Base-by-base conservation (phyloP, 1,284 basidiomycete species). In the Ganoderma resinaceum region DNA sequence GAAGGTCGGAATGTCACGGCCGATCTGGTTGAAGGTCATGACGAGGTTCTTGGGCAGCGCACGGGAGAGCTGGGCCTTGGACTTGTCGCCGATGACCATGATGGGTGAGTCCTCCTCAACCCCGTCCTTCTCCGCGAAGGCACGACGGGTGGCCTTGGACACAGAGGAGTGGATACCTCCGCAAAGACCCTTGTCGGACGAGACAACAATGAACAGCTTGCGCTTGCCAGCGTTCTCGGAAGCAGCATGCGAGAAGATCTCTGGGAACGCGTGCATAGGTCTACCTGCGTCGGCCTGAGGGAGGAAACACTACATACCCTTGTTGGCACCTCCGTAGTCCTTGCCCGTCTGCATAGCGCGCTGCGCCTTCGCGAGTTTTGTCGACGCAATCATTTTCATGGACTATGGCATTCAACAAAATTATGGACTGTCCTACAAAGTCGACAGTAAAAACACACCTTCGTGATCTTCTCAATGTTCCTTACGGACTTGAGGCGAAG, bases 381-480 rank as follows among this genome's bases (percentile, higher is more conserved):
- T 98, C 66, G 97, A 98, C 69, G 97, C 98, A 88, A 99, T 98
- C 89, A 97, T 95, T 89, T 98, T 99, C 97, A 99, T 99, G 67
- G 97, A 98, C 95, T 98, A 78, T 26, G 12, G 14, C 2, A 3
- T 9, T 23, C 2, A 61, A 31, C 16, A 31, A 18, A 2, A 18
- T 38, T 63, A 23, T 31, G 35, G 37, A 12, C 16, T 42, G 66
- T 38, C 35, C 37, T 23, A 38, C 33, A 42, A 23, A 26, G 60
- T 20, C 29, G n/a, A 63, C 42, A 57, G 14, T 14, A 26, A 33
- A 43, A 29, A 82, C 90, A 70, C 77, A 96, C 95, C 88, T 97
- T 97, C 74, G 96, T 98, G 86, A 98, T 98, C 94, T 98, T 98
- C 89, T 97, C 95, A 80, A 98, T 98, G 86, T 98, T 99, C 82